Percentiles rank a stretch among this genome's conserved stretches.
Conservation (phyloP, 2,329 filamentous ascomycete species). For the Zasmidium cellare region DNA sequence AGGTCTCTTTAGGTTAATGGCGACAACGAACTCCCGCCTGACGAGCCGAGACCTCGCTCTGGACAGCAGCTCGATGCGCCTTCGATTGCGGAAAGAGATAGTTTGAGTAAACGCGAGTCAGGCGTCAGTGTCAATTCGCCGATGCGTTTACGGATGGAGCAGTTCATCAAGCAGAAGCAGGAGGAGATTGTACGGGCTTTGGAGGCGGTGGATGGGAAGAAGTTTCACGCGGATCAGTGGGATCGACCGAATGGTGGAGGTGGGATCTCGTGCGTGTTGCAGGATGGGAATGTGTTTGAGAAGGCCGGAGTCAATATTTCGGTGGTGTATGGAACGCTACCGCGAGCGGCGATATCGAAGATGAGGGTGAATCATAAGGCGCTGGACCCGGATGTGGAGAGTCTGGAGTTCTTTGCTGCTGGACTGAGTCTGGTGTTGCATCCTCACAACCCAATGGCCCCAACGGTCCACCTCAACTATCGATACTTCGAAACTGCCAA, state of each 20-base stretch:
- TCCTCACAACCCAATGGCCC: conserved; percentile 92
- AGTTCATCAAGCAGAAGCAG: conserved; percentile 91
- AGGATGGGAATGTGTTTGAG: conserved; percentile 96
- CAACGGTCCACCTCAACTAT: conserved; percentile 97
- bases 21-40: conserved; percentile 21
- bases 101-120: conserved; percentile 74
- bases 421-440: conserved; percentile 92
- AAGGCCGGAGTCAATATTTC: conserved; percentile 96
- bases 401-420: conserved; percentile 90
- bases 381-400: conserved; percentile 74
- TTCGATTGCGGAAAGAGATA: conserved; percentile 82
- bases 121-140: conserved; percentile 76
- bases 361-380: conserved; percentile 97
- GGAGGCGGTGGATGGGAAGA: conserved; percentile 77
- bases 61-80: conserved; percentile 56
- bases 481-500: conserved; percentile 97
- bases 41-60: conserved; percentile 4
- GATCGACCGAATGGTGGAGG: conserved; percentile 83
- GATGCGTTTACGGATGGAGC: conserved; percentile 97
- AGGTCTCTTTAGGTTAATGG: conserved; percentile 39
- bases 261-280: conserved; percentile 89
- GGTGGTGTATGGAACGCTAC: conserved; percentile 89
- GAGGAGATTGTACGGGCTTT: conserved; percentile 81
- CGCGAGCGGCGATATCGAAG: conserved; percentile 81
- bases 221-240: conserved; percentile 86